A percentile compares a stretch with the other conserved stretches of the same genome.
Evolutionary conservation across 164 flowering plant genomes (phyloP).

Genomic region (Stephania japonica): DNA sequence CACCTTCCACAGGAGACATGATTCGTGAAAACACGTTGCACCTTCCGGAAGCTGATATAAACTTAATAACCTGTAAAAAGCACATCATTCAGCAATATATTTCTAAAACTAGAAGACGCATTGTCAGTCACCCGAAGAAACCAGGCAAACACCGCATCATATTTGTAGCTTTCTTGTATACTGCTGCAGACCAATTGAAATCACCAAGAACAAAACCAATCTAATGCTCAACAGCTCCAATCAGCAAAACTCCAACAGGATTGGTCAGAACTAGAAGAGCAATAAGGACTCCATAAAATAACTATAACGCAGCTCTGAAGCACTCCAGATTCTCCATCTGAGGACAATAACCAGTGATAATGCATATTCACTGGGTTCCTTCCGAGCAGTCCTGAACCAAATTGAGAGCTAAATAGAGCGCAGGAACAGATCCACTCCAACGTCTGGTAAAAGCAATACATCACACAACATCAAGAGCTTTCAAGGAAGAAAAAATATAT

Average conservation of each 20-base stretch:
- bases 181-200: slow-evolving; percentile 33
- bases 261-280: slow-evolving; percentile 43
- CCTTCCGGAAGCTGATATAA: slow-evolving; percentile 20
- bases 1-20: slow-evolving; percentile 23
- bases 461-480: slow-evolving; percentile 49
- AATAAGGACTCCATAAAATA: slow-evolving; percentile 32
- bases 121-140: slow-evolving; percentile 35
- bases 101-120: slow-evolving; percentile 22
- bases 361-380: slow-evolving; percentile 37
- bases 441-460: slow-evolving; percentile 61
- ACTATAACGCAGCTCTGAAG: slow-evolving; percentile 35
- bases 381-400: slow-evolving; percentile 33
- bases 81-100: slow-evolving; percentile 25
- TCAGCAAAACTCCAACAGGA: slow-evolving; percentile 40
- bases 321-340: slow-evolving; percentile 44
- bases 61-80: slow-evolving; percentile 47
- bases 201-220: slow-evolving; percentile 61
- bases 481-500: slow-evolving; percentile 11
- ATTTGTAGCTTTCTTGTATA: slow-evolving; percentile 47
- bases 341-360: slow-evolving; percentile 25
- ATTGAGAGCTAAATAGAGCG: slow-evolving; percentile 20
- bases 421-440: slow-evolving; percentile 28
- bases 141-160: slow-evolving; percentile 49
- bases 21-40: neutral
- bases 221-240: slow-evolving; percentile 54